phyloP scores from a whole-genome alignment of 2,329 filamentous ascomycete genomes.

The Colletotrichum sp. region DNA sequence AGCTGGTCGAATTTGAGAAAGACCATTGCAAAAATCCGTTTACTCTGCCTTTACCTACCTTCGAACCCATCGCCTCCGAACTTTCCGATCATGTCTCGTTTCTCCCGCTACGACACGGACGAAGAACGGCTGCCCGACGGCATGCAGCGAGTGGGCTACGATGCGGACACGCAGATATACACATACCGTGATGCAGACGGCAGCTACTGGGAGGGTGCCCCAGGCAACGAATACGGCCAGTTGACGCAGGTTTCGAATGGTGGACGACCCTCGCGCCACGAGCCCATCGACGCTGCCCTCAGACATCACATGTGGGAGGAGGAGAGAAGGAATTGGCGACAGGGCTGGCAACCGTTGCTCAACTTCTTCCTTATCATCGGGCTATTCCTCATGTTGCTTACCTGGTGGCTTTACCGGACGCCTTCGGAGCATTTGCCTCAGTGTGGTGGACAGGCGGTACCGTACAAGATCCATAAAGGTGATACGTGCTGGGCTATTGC shows the following conservation, averaged over 20 bases:
- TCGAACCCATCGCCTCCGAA: neutral
- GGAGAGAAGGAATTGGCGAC: constrained; percentile 50
- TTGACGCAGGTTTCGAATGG: constrained; percentile 44
- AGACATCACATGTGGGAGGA: neutral
- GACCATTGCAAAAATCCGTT: neutral
- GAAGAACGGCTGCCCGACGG: constrained; percentile 58
- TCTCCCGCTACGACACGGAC: constrained; percentile 49
- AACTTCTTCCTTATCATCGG: constrained; percentile 62
- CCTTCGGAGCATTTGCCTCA: constrained; percentile 21
- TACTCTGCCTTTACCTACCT: neutral
- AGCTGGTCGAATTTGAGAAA: neutral
- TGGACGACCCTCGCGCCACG: constrained; percentile 33
- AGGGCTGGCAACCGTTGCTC: constrained; percentile 58
- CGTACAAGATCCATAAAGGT: constrained; percentile 46
- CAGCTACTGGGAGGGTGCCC: constrained; percentile 53
- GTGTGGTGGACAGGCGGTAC: constrained; percentile 17
- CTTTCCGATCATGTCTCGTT: constrained; percentile 42
- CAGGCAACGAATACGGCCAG: constrained; percentile 54
- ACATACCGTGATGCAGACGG: constrained; percentile 56
- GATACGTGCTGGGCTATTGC: constrained; percentile 62
- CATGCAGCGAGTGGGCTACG: constrained; percentile 60
- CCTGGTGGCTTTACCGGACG: constrained; percentile 49
- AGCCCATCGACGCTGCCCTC: constrained; percentile 27
- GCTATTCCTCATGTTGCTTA: constrained; percentile 53
- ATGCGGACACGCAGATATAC: constrained; percentile 58